These are phyloP conservation scores for Aspergillus persii DNA, from an alignment of 2,329 filamentous ascomycete species.

Conservation along the genomic window DNA sequence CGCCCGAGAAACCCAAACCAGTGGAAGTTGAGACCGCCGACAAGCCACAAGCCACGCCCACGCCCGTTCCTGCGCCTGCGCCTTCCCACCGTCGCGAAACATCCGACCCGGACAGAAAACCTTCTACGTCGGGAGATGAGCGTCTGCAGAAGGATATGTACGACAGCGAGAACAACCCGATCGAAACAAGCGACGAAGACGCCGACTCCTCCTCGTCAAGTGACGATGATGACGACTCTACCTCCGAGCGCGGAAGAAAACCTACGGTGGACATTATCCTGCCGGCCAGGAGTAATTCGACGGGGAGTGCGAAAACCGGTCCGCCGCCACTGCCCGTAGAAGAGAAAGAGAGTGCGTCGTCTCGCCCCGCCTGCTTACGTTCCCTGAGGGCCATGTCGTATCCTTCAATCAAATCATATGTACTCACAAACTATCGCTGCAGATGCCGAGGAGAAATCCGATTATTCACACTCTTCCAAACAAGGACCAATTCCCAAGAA, in stretches of 20 bases:
- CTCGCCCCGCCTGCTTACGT: not conserved
- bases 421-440: not conserved
- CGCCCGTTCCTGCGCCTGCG: slow-evolving; percentile 60
- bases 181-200: slow-evolving; percentile 67
- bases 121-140: slow-evolving; percentile 48
- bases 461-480: slow-evolving; percentile 34
- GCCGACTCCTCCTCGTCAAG: slow-evolving; percentile 53
- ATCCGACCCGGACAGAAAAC: slow-evolving; percentile 34
- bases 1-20: slow-evolving; percentile 60
- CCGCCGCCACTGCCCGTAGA: not conserved
- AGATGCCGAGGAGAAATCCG: slow-evolving; percentile 14
- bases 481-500: slow-evolving; percentile 42
- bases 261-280: not conserved
- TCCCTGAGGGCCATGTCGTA: too few relatives aligned
- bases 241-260: slow-evolving; percentile 20
- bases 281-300: not conserved
- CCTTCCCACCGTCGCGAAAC: slow-evolving; percentile 13
- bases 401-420: not conserved
- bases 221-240: slow-evolving; percentile 57
- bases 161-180: slow-evolving; percentile 61
- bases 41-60: slow-evolving; percentile 42
- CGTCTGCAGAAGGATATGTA: slow-evolving; percentile 70
- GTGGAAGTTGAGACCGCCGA: slow-evolving; percentile 51
- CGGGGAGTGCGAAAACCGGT: not conserved
- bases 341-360: slow-evolving; percentile 2